Conservation (phyloP, 306 rosid species). For the Rosa persica region DNA sequence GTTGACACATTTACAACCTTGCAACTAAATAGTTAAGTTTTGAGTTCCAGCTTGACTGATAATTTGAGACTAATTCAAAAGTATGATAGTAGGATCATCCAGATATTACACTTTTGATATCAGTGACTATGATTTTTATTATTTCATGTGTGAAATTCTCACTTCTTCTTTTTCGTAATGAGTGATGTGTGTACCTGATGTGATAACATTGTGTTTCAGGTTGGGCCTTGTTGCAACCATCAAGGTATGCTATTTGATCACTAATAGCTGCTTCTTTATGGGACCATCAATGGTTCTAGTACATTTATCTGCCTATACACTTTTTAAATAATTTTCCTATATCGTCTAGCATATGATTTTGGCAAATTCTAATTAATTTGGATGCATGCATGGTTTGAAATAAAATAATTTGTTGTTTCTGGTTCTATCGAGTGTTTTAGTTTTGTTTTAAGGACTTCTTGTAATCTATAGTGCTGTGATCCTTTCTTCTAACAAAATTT, state of each 20-base stretch:
- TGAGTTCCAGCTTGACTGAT: not conserved
- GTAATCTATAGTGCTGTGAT: not conserved
- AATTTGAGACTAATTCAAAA: not conserved
- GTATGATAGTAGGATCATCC: not conserved
- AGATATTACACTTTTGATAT: not conserved
- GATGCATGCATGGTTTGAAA: not conserved
- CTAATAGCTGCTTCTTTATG: not conserved
- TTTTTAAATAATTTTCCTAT: not conserved
- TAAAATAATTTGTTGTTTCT: not conserved
- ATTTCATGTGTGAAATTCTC: not conserved
- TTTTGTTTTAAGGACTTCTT: not conserved
- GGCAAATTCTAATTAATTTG: not conserved
- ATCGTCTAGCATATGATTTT: not conserved
- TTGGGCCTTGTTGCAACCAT: constrained; percentile 96
- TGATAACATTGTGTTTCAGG: constrained; percentile 56
- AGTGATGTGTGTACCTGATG: constrained; percentile 29
- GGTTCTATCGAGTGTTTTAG: not conserved
- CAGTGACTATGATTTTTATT: not conserved
- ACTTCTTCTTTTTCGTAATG: not conserved
- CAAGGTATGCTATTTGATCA: constrained; percentile 56
- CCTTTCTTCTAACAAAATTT: not conserved
- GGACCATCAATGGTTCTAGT: not conserved
- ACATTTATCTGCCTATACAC: not conserved
- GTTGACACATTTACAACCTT: not conserved
- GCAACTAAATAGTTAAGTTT: not conserved